Percentiles rank a stretch among this genome's conserved stretches.
Evolutionary conservation across 1,284 basidiomycete species (phyloP).

Genomic region (Takashimella tepidaria): DNA sequence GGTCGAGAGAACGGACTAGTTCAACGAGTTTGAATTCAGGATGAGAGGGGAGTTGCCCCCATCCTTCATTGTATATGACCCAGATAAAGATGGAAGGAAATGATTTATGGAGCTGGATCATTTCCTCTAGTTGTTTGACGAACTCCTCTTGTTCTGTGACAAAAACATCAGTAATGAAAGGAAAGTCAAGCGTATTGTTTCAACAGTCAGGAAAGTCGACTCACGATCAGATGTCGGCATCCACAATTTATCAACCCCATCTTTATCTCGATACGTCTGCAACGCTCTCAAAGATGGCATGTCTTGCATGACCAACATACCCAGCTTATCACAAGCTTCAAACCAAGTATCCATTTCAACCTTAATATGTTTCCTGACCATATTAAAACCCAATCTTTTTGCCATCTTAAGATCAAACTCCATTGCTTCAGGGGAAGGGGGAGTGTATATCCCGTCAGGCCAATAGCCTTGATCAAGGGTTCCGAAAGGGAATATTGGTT

Average conservation of each 20-base stretch:
- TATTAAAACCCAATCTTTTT: conserved; percentile 20
- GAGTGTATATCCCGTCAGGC: conserved; percentile 23
- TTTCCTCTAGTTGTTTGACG: conserved; percentile 12
- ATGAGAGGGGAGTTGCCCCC: conserved; percentile 16
- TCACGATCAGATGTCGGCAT: conserved; percentile 10
- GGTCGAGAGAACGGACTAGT: conserved; percentile 12
- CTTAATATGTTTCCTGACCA: conserved; percentile 26
- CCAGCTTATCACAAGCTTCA: conserved; percentile 20
- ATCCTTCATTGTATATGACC: conserved; percentile 25
- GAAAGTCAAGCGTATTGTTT: too few relatives aligned
- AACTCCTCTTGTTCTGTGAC: conserved; percentile 20
- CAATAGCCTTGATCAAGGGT: conserved; percentile 25
- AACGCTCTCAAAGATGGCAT: conserved; percentile 16
- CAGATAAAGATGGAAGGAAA: conserved; percentile 24
- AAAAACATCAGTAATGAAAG: too few relatives aligned
- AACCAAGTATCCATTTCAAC: conserved; percentile 22
- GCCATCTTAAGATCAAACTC: conserved; percentile 17
- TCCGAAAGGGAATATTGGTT: conserved; percentile 19
- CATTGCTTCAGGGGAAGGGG: conserved; percentile 21
- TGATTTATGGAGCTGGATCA: conserved; percentile 18
- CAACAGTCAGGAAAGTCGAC: too few relatives aligned
- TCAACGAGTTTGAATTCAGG: conserved; percentile 15
- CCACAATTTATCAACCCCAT: background rate
- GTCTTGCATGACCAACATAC: conserved; percentile 22
- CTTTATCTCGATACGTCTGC: background rate